A percentile compares a stretch with the other conserved stretches of the same genome.
These are phyloP conservation scores for Cladosporium sphaerospermum DNA, from an alignment of 2,329 filamentous ascomycete genomes.

Conservation along the genomic window DNA sequence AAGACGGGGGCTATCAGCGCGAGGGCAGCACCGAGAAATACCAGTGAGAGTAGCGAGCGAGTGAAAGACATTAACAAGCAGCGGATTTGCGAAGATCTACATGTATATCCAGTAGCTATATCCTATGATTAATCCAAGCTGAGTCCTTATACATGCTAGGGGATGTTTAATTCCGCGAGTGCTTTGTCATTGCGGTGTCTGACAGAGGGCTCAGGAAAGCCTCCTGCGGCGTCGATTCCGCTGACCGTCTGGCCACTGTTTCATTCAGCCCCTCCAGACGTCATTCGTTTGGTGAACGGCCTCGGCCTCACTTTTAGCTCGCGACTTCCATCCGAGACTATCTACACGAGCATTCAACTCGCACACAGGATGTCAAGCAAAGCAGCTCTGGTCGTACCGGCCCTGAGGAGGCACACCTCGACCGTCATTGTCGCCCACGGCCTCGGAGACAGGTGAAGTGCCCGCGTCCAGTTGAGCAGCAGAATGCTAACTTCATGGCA, in stretches of 20 bases:
- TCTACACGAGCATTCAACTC: neutral
- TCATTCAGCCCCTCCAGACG: neutral
- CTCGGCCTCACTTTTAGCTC: no score
- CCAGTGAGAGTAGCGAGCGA: neutral
- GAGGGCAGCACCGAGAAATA: neutral
- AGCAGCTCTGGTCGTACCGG: slow-evolving; percentile 64
- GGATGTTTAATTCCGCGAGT: no score
- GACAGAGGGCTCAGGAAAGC: no score
- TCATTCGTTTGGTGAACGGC: neutral
- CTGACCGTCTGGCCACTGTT: neutral
- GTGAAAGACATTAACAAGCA: neutral
- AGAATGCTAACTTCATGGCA: slow-evolving; percentile 16
- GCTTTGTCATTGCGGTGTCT: no score
- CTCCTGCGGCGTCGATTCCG: no score
- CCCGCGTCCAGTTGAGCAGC: neutral
- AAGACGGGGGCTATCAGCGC: neutral
- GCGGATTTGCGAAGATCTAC: no score
- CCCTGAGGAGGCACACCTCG: slow-evolving; percentile 77
- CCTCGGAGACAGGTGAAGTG: slow-evolving; percentile 65
- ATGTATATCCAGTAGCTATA: no score
- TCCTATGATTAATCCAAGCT: no score
- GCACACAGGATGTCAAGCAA: slow-evolving; percentile 34
- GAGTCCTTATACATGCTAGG: no score
- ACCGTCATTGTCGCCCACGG: slow-evolving; percentile 94
- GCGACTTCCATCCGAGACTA: no score